These are phyloP conservation scores for Septoria linicola DNA, from an alignment of 2,329 filamentous ascomycete genomes.

Conservation along the genomic window DNA sequence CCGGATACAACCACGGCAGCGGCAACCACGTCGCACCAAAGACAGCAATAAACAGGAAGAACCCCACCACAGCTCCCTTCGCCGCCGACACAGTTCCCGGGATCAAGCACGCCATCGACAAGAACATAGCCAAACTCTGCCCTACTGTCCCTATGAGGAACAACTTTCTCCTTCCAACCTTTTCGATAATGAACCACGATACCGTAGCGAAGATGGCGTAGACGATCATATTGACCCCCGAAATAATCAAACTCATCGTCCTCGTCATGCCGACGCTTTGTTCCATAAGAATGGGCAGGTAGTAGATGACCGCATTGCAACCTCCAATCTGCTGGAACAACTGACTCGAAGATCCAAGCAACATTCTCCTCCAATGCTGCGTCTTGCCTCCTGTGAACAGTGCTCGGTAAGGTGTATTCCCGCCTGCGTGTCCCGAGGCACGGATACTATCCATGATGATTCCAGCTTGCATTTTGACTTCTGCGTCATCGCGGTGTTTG, in stretches of 20 bases:
- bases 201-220: slow-evolving; percentile 40
- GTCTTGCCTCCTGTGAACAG: slow-evolving; percentile 63
- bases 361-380: slow-evolving; percentile 64
- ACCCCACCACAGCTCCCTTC: slow-evolving; percentile 52
- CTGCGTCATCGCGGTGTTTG: slow-evolving; percentile 51
- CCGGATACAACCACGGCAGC: slow-evolving; percentile 29
- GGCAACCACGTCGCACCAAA: slow-evolving; percentile 56
- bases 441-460: slow-evolving; percentile 58
- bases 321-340: slow-evolving; percentile 62
- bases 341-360: slow-evolving; percentile 60
- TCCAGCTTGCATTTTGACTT: slow-evolving; percentile 48
- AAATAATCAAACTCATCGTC: slow-evolving; percentile 47
- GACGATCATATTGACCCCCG: slow-evolving; percentile 14
- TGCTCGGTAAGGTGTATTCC: slow-evolving; percentile 41
- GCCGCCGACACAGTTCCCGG: slow-evolving; percentile 31
- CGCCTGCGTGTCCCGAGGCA: slow-evolving; percentile 32
- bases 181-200: slow-evolving; percentile 65
- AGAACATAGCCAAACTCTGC: slow-evolving; percentile 57
- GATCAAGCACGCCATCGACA: slow-evolving; percentile 45
- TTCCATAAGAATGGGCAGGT: slow-evolving; percentile 44
- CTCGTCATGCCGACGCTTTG: slow-evolving; percentile 52
- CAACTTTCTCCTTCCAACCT: slow-evolving; percentile 52
- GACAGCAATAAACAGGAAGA: slow-evolving; percentile 68
- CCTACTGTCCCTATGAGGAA: slow-evolving; percentile 49
- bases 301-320: slow-evolving; percentile 51